Evolutionary conservation across 257 asterid species (phyloP).

Genomic region (Capsicum pubescens): DNA sequence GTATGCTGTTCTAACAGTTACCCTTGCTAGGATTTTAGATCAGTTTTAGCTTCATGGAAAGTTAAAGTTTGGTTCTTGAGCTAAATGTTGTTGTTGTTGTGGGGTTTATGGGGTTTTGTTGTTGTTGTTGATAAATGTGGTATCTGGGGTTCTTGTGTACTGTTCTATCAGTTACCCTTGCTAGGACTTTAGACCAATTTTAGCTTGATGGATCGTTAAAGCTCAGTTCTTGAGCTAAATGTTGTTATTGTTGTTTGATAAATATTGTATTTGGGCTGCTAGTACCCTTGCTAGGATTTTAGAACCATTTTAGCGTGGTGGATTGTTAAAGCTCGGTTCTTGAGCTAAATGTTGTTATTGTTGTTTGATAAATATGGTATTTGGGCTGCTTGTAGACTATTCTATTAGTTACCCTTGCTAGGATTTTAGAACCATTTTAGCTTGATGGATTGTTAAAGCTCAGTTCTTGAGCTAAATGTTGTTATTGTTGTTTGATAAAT

Average conservation of each 20-base stretch:
- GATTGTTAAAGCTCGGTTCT: not conserved
- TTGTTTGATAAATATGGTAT: conserved; percentile 1
- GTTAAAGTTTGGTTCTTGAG: too few relatives aligned
- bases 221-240: not conserved
- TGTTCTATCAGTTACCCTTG: not conserved
- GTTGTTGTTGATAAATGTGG: not conserved
- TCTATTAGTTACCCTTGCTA: not conserved
- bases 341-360: not conserved
- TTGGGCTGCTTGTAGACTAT: not conserved
- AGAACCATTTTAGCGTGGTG: not conserved
- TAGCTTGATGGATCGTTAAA: not conserved
- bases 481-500: not conserved
- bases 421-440: conserved; percentile 6
- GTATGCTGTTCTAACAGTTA: not conserved
- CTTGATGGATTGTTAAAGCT: not conserved
- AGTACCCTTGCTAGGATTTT: not conserved
- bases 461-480: not conserved
- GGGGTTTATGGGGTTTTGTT: not conserved
- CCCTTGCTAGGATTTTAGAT: not conserved
- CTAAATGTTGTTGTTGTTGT: too few relatives aligned
- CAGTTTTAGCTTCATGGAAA: too few relatives aligned
- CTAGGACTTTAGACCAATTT: not conserved
- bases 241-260: not conserved
- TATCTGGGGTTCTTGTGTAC: not conserved
- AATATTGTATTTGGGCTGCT: not conserved